These are phyloP conservation scores for Leccinum imitatum DNA, from an alignment of 768 basidiomycete species.

Conservation along the genomic window DNA sequence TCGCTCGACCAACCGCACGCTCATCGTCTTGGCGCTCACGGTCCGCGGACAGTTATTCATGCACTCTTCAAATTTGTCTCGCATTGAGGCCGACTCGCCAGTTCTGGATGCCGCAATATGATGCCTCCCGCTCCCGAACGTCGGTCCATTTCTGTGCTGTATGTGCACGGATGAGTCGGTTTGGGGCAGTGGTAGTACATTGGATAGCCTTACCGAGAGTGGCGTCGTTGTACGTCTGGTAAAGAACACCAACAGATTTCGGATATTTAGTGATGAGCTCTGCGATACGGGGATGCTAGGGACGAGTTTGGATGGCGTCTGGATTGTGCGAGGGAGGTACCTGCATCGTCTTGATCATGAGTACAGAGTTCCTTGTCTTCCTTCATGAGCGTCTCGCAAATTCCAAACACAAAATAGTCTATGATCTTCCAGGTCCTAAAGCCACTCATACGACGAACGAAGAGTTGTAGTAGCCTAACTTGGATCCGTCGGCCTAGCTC, in stretches of 20 bases:
- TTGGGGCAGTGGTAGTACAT: background rate
- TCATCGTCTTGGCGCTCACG: too few relatives aligned
- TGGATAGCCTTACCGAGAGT: constrained; percentile 45
- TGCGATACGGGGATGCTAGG: constrained; percentile 47
- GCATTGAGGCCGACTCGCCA: too few relatives aligned
- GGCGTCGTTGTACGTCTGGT: constrained; percentile 77
- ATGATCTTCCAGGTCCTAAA: constrained; percentile 46
- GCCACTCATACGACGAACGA: background rate
- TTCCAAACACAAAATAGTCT: constrained; percentile 47
- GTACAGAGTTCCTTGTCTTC: background rate
- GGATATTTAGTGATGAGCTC: constrained; percentile 60
- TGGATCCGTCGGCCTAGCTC: constrained; percentile 32
- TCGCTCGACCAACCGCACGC: too few relatives aligned
- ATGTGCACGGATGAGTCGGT: background rate
- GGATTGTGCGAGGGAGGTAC: too few relatives aligned
- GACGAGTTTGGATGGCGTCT: constrained; percentile 4
- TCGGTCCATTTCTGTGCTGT: constrained; percentile 74
- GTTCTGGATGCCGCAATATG: too few relatives aligned
- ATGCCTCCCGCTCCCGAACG: constrained; percentile 33
- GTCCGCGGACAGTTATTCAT: too few relatives aligned
- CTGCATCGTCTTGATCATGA: constrained; percentile 10
- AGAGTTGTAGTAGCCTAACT: too few relatives aligned
- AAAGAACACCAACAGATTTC: constrained; percentile 54
- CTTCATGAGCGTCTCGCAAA: constrained; percentile 18
- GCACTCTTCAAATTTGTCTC: too few relatives aligned